A percentile compares a stretch with the other conserved stretches of the same genome.
Evolutionary conservation across 2,329 filamentous ascomycete genomes (phyloP).

Genomic region (Cercospora canescens): DNA sequence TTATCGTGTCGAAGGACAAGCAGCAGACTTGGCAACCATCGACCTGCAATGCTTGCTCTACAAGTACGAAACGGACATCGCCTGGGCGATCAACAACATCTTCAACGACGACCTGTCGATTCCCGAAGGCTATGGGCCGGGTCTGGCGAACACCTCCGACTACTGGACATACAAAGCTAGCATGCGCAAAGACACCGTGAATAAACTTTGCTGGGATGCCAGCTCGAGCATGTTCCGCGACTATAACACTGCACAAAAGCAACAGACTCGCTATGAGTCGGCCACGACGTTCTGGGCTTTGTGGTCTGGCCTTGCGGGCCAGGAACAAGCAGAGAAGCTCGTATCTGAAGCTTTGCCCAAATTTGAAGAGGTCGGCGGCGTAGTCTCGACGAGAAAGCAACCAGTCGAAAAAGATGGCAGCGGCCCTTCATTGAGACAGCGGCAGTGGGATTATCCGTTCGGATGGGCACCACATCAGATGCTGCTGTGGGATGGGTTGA

Average conservation of each 20-base stretch:
- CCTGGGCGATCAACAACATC: constrained; percentile 76
- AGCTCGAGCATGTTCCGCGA: constrained; percentile 96
- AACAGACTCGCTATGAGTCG: constrained; percentile 82
- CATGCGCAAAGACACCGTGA: constrained; percentile 79
- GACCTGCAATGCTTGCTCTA: constrained; percentile 93
- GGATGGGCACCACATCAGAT: constrained; percentile 99
- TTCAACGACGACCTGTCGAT: constrained; percentile 84
- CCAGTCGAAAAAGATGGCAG: constrained; percentile 79
- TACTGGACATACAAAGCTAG: constrained; percentile 88
- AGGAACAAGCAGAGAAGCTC: constrained; percentile 80
- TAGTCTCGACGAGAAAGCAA: constrained; percentile 86
- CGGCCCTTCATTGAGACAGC: constrained; percentile 83
- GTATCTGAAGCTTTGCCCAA: constrained; percentile 79
- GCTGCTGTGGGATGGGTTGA: constrained; percentile 89
- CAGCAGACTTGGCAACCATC: constrained; percentile 86
- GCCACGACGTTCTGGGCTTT: constrained; percentile 97
- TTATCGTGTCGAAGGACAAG: constrained; percentile 86
- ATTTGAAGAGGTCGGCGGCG: constrained; percentile 83
- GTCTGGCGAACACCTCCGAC: constrained; percentile 75
- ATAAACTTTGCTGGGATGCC: constrained; percentile 93
- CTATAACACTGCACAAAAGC: constrained; percentile 81
- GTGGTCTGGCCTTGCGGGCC: constrained; percentile 88
- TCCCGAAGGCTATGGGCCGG: constrained; percentile 72
- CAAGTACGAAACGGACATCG: constrained; percentile 96
- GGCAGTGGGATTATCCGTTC: constrained; percentile 98